A percentile compares a stretch with the other conserved stretches of the same genome.
Evolutionary conservation across 331 rosid species (phyloP).

Genomic region (Saraca asoca): DNA sequence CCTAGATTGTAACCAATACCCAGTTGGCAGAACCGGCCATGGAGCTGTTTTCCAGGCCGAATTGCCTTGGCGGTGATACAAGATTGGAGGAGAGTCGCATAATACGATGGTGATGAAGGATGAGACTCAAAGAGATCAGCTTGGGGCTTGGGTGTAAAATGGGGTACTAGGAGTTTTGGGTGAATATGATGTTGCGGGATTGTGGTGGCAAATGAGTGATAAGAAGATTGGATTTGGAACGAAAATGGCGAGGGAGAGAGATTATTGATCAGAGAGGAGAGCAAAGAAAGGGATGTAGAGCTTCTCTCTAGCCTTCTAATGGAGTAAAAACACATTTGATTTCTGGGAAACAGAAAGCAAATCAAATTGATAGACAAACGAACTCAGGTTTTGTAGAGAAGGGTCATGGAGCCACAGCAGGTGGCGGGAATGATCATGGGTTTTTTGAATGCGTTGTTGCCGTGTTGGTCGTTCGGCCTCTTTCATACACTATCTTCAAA

Average conservation of each 20-base stretch:
- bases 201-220: conserved; percentile 38
- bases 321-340: conserved; percentile 44
- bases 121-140: conserved; percentile 9
- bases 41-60: conserved; percentile 60
- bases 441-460: no score
- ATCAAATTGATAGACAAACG: not conserved
- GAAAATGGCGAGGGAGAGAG: conserved; percentile 14
- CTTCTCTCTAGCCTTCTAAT: conserved; percentile 31
- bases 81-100: conserved; percentile 50
- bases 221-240: conserved; percentile 13
- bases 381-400: not conserved
- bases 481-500: no score
- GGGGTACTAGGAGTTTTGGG: not conserved
- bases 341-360: not conserved
- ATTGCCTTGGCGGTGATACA: conserved; percentile 54
- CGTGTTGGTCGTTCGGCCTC: no score
- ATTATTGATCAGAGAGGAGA: conserved; percentile 20
- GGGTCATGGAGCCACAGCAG: not conserved
- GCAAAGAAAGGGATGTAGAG: conserved; percentile 29
- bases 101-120: conserved; percentile 33
- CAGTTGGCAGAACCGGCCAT: conserved; percentile 55
- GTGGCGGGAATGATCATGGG: not conserved
- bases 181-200: conserved; percentile 12
- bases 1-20: conserved; percentile 47
- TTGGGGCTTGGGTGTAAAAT: conserved; percentile 25